Conservation (phyloP, 2,329 filamentous ascomycete species). For the Epichloe sp. region DNA sequence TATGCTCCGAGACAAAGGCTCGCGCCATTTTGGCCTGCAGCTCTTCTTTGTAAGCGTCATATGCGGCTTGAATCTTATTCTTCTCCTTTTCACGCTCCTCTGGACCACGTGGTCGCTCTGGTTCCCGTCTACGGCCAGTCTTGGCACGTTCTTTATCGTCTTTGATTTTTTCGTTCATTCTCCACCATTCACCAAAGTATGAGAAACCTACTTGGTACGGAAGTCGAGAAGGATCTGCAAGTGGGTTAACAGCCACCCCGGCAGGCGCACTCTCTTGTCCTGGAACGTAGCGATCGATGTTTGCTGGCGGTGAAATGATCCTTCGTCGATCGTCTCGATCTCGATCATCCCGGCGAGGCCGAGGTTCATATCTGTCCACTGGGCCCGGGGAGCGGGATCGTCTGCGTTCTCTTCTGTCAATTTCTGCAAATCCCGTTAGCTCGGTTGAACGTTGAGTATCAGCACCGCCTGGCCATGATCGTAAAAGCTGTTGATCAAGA, state of each 20-base stretch:
- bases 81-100: slow-evolving; percentile 72
- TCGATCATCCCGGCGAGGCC: slow-evolving; percentile 54
- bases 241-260: slow-evolving; percentile 43
- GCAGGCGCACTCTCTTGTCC: slow-evolving; percentile 46
- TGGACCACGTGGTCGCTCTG: slow-evolving; percentile 48
- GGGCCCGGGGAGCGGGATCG: slow-evolving; percentile 56
- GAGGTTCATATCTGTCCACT: slow-evolving; percentile 67
- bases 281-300: slow-evolving; percentile 77
- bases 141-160: slow-evolving; percentile 63
- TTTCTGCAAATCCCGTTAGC: slow-evolving; percentile 24
- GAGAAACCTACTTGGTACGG: slow-evolving; percentile 76
- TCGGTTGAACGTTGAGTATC: background rate
- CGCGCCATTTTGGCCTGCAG: slow-evolving; percentile 70
- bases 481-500: background rate
- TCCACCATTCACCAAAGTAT: slow-evolving; percentile 80
- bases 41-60: slow-evolving; percentile 55
- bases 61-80: slow-evolving; percentile 59
- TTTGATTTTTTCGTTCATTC: slow-evolving; percentile 68
- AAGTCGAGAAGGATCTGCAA: slow-evolving; percentile 58
- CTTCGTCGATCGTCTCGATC: slow-evolving; percentile 50
- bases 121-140: slow-evolving; percentile 54
- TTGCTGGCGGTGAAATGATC: slow-evolving; percentile 48
- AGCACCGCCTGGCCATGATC: background rate
- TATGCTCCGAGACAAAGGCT: slow-evolving; percentile 81
- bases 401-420: slow-evolving; percentile 47